These are phyloP conservation scores for Eucalyptus viminalis DNA, from an alignment of 345 rosid species.

Conservation along the genomic window DNA sequence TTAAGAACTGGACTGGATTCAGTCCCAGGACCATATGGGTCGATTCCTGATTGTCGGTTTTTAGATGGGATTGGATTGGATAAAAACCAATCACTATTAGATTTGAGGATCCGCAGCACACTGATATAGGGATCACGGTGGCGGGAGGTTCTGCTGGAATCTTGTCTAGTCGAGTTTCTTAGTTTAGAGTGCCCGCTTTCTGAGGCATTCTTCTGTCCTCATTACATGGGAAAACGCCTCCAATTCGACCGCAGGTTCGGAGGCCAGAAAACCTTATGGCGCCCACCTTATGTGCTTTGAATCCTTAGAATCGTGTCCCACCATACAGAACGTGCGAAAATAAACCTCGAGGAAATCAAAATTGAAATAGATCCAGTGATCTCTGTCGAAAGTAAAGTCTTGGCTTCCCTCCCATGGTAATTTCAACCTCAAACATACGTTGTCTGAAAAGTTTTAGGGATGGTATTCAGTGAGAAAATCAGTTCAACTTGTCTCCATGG, in stretches of 20 bases:
- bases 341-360: not conserved
- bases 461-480: not conserved
- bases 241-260: not conserved
- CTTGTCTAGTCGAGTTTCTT: not conserved
- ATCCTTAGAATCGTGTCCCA: not conserved
- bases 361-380: not conserved
- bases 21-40: too few relatives aligned
- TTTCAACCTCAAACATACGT: not conserved
- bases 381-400: not conserved
- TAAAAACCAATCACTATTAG: too few relatives aligned
- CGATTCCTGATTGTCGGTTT: too few relatives aligned
- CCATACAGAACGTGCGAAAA: not conserved
- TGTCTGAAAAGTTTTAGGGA: not conserved
- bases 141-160: not conserved
- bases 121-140: not conserved
- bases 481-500: not conserved
- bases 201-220: not conserved
- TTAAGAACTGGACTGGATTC: rapidly evolving
- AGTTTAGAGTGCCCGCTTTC: not conserved
- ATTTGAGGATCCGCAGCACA: not conserved
- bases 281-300: not conserved
- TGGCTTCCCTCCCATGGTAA: not conserved
- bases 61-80: too few relatives aligned
- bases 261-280: not conserved
- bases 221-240: not conserved